A percentile compares a stretch with the other conserved stretches of the same genome.
Evolutionary conservation across 768 basidiomycete genomes (phyloP).

Genomic region (Boletus sp.): DNA sequence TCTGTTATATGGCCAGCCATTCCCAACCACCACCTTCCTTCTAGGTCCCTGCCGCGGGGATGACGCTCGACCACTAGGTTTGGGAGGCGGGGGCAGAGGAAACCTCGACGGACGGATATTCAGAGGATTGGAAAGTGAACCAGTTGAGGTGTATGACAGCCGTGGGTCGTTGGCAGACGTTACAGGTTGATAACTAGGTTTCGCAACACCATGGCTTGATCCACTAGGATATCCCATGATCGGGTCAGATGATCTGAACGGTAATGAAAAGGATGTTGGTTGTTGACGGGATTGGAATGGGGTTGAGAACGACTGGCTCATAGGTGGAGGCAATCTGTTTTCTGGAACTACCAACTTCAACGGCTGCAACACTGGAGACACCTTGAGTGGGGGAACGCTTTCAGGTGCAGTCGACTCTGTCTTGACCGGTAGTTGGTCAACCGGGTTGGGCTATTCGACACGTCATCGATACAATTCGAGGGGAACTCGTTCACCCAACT

Average conservation of each 20-base stretch:
- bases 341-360: conserved; percentile 14
- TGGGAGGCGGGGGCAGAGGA: conserved; percentile 12
- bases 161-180: conserved; percentile 29
- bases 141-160: conserved; percentile 39
- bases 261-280: conserved; percentile 10
- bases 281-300: conserved; percentile 12
- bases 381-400: conserved; percentile 9
- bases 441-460: conserved; percentile 12
- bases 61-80: conserved; percentile 3
- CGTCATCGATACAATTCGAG: neutral
- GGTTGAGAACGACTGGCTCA: conserved; percentile 9
- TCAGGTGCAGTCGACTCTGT: conserved; percentile 15
- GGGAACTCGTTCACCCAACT: neutral
- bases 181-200: conserved; percentile 26
- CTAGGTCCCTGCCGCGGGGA: conserved; percentile 17
- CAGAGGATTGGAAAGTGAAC: conserved; percentile 50
- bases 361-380: conserved; percentile 9
- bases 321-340: conserved; percentile 2
- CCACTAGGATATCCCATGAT: conserved; percentile 10
- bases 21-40: conserved; percentile 40
- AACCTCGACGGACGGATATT: conserved; percentile 48
- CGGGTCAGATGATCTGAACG: conserved; percentile 17
- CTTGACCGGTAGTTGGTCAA: conserved; percentile 18
- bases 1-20: conserved; percentile 43
- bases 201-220: conserved; percentile 15